A percentile compares a stretch with the other conserved stretches of the same genome.
These are phyloP conservation scores for Peronospora belbahrii DNA, from an alignment of 352 stramenopile species.

Conservation along the genomic window DNA sequence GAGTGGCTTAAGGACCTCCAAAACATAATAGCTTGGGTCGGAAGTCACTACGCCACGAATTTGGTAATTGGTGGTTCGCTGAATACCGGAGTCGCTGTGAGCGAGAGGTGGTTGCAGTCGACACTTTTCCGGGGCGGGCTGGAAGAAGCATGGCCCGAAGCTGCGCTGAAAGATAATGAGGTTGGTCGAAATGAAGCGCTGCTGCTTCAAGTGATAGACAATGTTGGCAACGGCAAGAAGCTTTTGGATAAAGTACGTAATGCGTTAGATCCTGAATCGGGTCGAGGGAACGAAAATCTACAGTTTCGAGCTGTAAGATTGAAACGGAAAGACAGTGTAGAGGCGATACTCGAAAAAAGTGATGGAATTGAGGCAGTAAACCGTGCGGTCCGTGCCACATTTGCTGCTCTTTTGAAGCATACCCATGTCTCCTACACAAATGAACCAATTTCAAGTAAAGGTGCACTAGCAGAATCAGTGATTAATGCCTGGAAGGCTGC, in stretches of 20 bases:
- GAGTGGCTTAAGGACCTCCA: slow-evolving; percentile 59
- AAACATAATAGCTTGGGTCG: slow-evolving; percentile 50
- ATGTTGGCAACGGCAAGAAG: slow-evolving; percentile 65
- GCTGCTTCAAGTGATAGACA: slow-evolving; percentile 68
- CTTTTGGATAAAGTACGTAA: slow-evolving; percentile 74
- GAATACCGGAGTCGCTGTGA: slow-evolving; percentile 10
- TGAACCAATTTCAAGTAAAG: slow-evolving; percentile 50
- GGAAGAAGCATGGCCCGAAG: slow-evolving; percentile 16
- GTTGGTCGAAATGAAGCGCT: slow-evolving; percentile 41
- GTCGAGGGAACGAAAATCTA: slow-evolving; percentile 35
- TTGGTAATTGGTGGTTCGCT: slow-evolving; percentile 39
- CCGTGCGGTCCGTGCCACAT: slow-evolving; percentile 66
- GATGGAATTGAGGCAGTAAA: slow-evolving; percentile 76
- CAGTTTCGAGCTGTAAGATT: slow-evolving; percentile 55
- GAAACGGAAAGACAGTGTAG: slow-evolving; percentile 78
- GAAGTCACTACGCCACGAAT: slow-evolving; percentile 55
- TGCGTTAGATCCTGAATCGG: slow-evolving; percentile 46
- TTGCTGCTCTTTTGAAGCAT: slow-evolving; percentile 77
- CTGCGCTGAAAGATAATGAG: slow-evolving; percentile 2
- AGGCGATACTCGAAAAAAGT: slow-evolving; percentile 79
- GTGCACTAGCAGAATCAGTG: slow-evolving; percentile 50
- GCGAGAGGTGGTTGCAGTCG: slow-evolving; percentile 42
- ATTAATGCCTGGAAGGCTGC: slow-evolving; percentile 70
- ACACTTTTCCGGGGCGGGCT: slow-evolving; percentile 52
- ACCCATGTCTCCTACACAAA: slow-evolving; percentile 68